phyloP scores from a whole-genome alignment of 768 basidiomycete genomes.

The Tricholoma flavovirens region DNA sequence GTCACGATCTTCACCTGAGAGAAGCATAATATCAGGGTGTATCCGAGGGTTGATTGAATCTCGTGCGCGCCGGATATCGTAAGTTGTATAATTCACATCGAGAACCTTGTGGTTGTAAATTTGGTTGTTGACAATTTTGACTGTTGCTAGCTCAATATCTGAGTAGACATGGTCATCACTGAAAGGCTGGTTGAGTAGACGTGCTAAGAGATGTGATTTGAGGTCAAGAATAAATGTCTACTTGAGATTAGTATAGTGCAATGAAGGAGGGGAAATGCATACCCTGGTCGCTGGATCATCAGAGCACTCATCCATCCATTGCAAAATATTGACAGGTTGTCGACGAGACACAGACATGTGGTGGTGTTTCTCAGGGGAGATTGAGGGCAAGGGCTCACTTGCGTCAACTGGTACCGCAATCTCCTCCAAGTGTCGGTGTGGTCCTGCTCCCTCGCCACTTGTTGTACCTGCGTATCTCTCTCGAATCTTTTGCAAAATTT shows the following conservation, averaged over 20 bases:
- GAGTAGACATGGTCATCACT: too few species aligned
- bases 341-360: conserved; percentile 13
- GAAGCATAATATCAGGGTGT: too few species aligned
- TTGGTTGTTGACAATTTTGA: too few species aligned
- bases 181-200: too few species aligned
- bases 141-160: too few species aligned
- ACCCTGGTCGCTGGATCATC: neutral
- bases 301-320: neutral
- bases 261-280: neutral
- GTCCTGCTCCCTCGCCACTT: neutral
- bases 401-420: conserved; percentile 5
- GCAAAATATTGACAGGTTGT: neutral
- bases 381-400: conserved; percentile 8
- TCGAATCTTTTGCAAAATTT: conserved; percentile 2
- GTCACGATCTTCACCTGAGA: conserved; percentile 4
- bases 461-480: neutral
- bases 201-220: too few species aligned
- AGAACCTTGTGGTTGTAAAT: too few species aligned
- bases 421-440: neutral
- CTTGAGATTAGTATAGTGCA: neutral
- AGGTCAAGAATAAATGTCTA: too few species aligned
- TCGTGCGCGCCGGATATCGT: too few species aligned
- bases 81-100: too few species aligned
- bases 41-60: conserved; percentile 30
- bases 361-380: too few species aligned